Base-by-base conservation (phyloP, 345 rosid genomes). In the Barbarea vulgaris region DNA sequence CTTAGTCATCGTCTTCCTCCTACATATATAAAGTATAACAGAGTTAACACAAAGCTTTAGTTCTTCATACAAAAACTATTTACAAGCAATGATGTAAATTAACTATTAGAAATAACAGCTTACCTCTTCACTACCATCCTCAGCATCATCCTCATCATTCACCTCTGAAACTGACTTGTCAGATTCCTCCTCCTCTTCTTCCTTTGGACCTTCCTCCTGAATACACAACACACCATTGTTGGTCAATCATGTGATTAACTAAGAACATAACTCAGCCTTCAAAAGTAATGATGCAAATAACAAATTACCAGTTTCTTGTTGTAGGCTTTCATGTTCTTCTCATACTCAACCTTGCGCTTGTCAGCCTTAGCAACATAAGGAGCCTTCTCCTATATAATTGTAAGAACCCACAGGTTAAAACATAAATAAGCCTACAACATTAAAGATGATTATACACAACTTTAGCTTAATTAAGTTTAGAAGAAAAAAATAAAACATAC, bases 161-260 rank as follows among this genome's bases (percentile, higher is more conserved):
- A 95, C 96, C 82, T 95, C 99, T 0, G 99, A 95, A 54, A 86
- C 75, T 0, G 99, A 95, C 87, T 95, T 95, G 82, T 90, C 99
- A 5, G 99, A 95, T 60, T 92, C 99, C 13, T 80, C 98, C 31
- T 91, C 93, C 0, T 87, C 92, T 8, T 88, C 93, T 0, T 87
- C 92, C 17, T 88, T 86, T 19, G 95, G 80, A 6, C 81, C 96
- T 80, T 94, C 97, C 73, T 87, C 86, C 98, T 94, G 77, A 39
- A 53, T 19, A 33, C 4, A 36, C 15, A 70, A 31, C 24, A 39
- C 22, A 72, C 48, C 50, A 31, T 25, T 8, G 33, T 30, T 61
- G 2, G 21, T 33, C 64, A 31, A 18, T 12, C 6, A 15, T 15
- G 60, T 33, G 24, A 31, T 10, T 3, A 19, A 7, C 9, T 22